Evolutionary conservation across 2,329 filamentous ascomycete species (phyloP), one percentile per base, ranked within the genome.

Genomic region (Aphanoascus verrucosus): DNA sequence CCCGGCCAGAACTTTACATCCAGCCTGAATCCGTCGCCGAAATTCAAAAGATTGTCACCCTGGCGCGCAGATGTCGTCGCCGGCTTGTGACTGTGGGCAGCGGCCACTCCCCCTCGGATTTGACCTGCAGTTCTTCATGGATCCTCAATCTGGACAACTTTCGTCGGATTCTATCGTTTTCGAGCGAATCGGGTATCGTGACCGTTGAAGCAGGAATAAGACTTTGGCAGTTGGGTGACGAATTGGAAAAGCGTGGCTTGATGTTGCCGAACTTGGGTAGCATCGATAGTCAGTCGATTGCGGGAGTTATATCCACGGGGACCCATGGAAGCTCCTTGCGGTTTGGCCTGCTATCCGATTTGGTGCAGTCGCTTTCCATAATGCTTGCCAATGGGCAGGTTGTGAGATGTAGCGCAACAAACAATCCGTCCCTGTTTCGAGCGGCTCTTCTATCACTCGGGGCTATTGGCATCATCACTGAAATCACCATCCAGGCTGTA

Each of bases 81-180:
- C 84, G 89, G 56, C 73, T 98, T 55, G 85, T 90, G 35, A 86
- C 86, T 5, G 85, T 90, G n/a, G 91, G 93, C 56, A 91, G 86
- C 62, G 88, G 84, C 53, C 91, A 98, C 73, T 96, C 90, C 52
- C 93, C 91, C 6, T 94, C 86, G 59, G 85, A 91, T 64, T 73
- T 98, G 42, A 97, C 91, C 3, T 94, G 88, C 71, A 94, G 90
- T 4, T 93, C 87, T 14, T 87, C 86, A 58, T 97, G 93, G 93
- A 83, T 96, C 65, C 76, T 97, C 61, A 97, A 96, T 67, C 80
- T 98, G 57, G 93, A 98, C 74, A 78, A 85, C 59, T 88, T 87
- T 72, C 82, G 81, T 65, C 75, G 79, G 52, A 78, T 97, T 31
- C 65, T 94, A 48, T 77, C 81, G 6, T 76, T 94, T 47, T 82